Base-by-base conservation (phyloP, 495 filamentous ascomycete species). In the Viridothelium virens region DNA sequence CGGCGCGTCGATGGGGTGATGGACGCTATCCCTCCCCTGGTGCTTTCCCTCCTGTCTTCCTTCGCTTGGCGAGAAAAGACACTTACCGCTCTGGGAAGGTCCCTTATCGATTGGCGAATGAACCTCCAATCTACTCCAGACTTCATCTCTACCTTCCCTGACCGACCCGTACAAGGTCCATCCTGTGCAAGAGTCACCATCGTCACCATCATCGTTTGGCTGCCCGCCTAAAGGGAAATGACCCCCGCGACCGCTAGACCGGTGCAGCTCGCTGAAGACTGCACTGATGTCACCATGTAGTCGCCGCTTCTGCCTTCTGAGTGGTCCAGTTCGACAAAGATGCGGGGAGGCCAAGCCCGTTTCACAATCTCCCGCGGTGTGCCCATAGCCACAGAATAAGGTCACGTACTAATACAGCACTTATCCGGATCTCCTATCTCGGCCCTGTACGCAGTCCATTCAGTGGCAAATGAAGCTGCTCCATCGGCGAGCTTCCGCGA, bases 281-380 rank as follows among this genome's bases (percentile, higher is more conserved):
- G 53, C n/a, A 10, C 53, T 14, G 18, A 59, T 36, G 53, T 36
- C 53, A 6, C 31, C 3, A 5, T 34, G 14, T 36, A 7, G 7
- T 1, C 25, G 53, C 25, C 31, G 31, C 0, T 59, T 36, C 25
- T 59, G 53, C 25, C 25, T 5, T 59, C 18, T 36, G 3, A 59
- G 25, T 59, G 53, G 53, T 36, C 25, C 25, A 33, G 53, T 59
- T 59, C 53, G 11, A 59, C 18, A 33, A 36, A 34, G 53, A 3
- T 31, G 31, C 31, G 18, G 31, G 53, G 25, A 36, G 18, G 53
- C 53, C 36, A 59, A 18, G 25, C n/a, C 11, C 31, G 53, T 59
- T 59, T 59, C 53, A 59, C 53, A 59, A 53, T 59, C 14, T 59
- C 53, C 53, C 53, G 31, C 53, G 36, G 53, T 18, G 53, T 9